A percentile compares a stretch with the other conserved stretches of the same genome.
Evolutionary conservation across 1,139 yeast species (phyloP).

Genomic region (Yamadazyma kanchanaburiensis): DNA sequence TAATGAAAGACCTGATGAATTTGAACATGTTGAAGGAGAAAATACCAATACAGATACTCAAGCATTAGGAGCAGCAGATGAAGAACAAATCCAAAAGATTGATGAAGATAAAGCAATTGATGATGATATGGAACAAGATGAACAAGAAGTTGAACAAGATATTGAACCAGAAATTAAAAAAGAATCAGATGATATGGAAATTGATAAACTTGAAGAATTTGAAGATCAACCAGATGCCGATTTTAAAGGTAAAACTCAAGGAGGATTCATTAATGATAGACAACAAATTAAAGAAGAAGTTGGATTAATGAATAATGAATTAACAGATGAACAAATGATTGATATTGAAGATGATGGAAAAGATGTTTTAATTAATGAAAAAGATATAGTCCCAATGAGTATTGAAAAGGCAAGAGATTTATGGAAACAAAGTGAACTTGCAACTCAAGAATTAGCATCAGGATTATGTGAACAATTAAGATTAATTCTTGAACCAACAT

Average conservation of each 20-base stretch:
- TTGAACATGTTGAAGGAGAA: conserved; percentile 88
- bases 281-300: conserved; percentile 23
- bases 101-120: conserved; percentile 89
- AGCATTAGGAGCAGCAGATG: conserved; percentile 87
- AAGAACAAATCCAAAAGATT: conserved; percentile 72
- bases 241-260: conserved; percentile 50
- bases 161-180: conserved; percentile 21
- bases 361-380: conserved; percentile 24
- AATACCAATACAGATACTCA: conserved; percentile 76
- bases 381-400: conserved; percentile 45
- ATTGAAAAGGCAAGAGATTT: conserved; percentile 68
- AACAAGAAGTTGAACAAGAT: conserved; percentile 17
- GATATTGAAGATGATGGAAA: conserved; percentile 22
- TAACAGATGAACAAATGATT: conserved; percentile 5
- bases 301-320: conserved; percentile 17
- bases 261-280: conserved; percentile 52
- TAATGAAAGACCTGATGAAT: conserved; percentile 77
- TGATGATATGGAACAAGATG: conserved; percentile 40
- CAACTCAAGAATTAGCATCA: conserved; percentile 84
- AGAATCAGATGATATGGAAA: conserved; percentile 18
- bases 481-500: conserved; percentile 89
- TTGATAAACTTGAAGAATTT: conserved; percentile 21
- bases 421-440: conserved; percentile 80
- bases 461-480: conserved; percentile 90
- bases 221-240: conserved; percentile 38